These are phyloP conservation scores for Fomitiporia mediterranea DNA, from an alignment of 1,284 basidiomycete genomes.

Conservation along the genomic window DNA sequence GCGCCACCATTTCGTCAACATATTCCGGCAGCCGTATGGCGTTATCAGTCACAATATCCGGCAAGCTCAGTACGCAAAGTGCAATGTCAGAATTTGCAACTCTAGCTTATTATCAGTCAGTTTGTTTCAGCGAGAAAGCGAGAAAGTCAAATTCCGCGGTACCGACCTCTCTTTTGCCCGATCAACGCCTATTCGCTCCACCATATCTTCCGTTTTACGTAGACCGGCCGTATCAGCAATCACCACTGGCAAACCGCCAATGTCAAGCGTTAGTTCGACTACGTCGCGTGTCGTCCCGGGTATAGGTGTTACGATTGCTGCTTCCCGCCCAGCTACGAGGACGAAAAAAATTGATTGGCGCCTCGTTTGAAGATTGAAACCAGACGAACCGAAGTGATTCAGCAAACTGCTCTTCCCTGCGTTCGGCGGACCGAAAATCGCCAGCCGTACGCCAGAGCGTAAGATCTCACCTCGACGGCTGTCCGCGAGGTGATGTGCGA, in stretches of 20 bases:
- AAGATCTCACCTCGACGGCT: slow-evolving; percentile 76
- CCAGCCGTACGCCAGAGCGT: slow-evolving; percentile 74
- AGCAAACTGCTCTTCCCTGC: slow-evolving; percentile 29
- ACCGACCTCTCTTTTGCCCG: slow-evolving; percentile 64
- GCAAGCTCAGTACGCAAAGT: slow-evolving; percentile 73
- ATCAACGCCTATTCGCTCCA: slow-evolving; percentile 81
- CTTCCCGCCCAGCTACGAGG: slow-evolving; percentile 69
- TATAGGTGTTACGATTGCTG: slow-evolving; percentile 81
- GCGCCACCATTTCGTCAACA: slow-evolving; percentile 45
- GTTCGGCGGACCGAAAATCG: slow-evolving; percentile 88
- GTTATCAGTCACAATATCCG: slow-evolving; percentile 36
- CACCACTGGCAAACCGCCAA: slow-evolving; percentile 79
- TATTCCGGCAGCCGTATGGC: slow-evolving; percentile 39
- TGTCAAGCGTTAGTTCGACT: slow-evolving; percentile 77
- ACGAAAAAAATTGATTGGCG: background rate
- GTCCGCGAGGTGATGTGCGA: slow-evolving; percentile 58
- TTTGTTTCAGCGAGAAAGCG: background rate
- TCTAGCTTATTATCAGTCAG: slow-evolving; percentile 33
- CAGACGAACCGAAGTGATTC: slow-evolving; percentile 30
- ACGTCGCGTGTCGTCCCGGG: slow-evolving; percentile 89
- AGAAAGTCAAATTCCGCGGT: slow-evolving; percentile 5
- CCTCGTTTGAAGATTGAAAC: background rate
- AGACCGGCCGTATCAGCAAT: slow-evolving; percentile 84
- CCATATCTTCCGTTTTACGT: slow-evolving; percentile 62
- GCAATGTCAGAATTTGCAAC: slow-evolving; percentile 63